A percentile compares a stretch with the other conserved stretches of the same genome.
phyloP scores from a whole-genome alignment of 345 rosid species.

The Acer yangbiense region DNA sequence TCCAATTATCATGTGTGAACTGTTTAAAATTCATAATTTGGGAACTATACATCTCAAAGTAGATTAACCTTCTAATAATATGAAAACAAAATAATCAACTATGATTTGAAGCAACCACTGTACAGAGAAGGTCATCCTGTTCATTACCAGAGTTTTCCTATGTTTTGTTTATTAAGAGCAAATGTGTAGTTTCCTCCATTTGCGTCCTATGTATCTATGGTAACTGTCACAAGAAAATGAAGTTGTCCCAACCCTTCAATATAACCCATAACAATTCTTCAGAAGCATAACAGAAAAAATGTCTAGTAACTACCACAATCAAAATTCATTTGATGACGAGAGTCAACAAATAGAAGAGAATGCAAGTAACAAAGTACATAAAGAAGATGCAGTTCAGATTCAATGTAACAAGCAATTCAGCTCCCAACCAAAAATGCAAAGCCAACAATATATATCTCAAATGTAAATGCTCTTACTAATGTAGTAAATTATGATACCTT shows the following conservation, averaged over 20 bases:
- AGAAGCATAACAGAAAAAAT: neutral
- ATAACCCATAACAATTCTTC: neutral
- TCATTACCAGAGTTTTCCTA: neutral
- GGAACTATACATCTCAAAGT: neutral
- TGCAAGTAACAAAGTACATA: neutral
- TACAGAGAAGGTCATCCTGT: neutral
- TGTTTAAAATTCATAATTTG: neutral
- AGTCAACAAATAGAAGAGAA: neutral
- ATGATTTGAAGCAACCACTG: neutral
- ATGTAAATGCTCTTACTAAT: neutral
- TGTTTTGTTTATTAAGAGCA: neutral
- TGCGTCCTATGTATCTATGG: neutral
- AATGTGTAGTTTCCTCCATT: neutral
- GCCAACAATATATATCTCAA: neutral
- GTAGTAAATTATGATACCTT: neutral
- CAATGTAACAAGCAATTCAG: neutral
- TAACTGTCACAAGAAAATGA: neutral
- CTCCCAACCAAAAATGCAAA: neutral
- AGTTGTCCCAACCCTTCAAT: conserved; percentile 3
- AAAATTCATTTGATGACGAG: neutral
- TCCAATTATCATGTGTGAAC: neutral
- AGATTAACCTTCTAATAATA: neutral
- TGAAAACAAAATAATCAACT: neutral
- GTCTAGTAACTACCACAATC: neutral
- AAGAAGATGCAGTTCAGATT: neutral